Conservation (phyloP, 2,329 filamentous ascomycete genomes). For the Calonectria naviculata region DNA sequence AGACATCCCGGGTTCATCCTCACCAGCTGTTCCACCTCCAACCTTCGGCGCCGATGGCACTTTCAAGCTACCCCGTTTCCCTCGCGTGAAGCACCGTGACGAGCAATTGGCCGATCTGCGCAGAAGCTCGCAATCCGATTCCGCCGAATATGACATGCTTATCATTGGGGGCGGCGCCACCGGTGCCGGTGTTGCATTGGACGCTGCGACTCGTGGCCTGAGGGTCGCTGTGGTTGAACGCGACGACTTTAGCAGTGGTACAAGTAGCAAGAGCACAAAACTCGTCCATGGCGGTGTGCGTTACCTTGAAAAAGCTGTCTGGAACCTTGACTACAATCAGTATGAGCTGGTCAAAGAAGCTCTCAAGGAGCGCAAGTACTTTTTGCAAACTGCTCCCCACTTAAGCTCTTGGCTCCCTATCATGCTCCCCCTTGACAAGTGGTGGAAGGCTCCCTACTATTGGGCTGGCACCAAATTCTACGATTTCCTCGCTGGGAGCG, state of each 20-base stretch:
- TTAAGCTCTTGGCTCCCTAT: constrained; percentile 80
- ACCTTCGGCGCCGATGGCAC: constrained; percentile 75
- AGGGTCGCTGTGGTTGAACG: constrained; percentile 79
- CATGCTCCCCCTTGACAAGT: constrained; percentile 79
- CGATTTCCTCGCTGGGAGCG: constrained; percentile 85
- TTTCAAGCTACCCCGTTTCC: constrained; percentile 75
- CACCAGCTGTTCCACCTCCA: constrained; percentile 76
- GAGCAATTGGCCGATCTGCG: constrained; percentile 74
- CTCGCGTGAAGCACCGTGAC: constrained; percentile 68
- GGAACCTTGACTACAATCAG: constrained; percentile 80
- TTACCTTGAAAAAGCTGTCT: constrained; percentile 81
- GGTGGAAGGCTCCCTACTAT: constrained; percentile 83
- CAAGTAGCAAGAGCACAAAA: constrained; percentile 81
- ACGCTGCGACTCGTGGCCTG: constrained; percentile 77
- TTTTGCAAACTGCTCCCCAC: constrained; percentile 80
- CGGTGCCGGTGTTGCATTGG: constrained; percentile 76
- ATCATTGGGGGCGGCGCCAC: constrained; percentile 79
- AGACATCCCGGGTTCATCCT: constrained; percentile 77
- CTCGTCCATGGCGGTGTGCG: constrained; percentile 81
- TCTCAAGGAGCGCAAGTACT: constrained; percentile 79
- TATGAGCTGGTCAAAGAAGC: constrained; percentile 79
- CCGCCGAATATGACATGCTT: constrained; percentile 73
- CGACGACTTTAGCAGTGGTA: constrained; percentile 80
- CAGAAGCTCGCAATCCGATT: constrained; percentile 45
- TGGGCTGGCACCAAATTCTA: constrained; percentile 85